Evolutionary conservation across 2,329 filamentous ascomycete species (phyloP), one percentile per base, ranked within the genome.

Genomic region (Colletotrichum spaethianum): DNA sequence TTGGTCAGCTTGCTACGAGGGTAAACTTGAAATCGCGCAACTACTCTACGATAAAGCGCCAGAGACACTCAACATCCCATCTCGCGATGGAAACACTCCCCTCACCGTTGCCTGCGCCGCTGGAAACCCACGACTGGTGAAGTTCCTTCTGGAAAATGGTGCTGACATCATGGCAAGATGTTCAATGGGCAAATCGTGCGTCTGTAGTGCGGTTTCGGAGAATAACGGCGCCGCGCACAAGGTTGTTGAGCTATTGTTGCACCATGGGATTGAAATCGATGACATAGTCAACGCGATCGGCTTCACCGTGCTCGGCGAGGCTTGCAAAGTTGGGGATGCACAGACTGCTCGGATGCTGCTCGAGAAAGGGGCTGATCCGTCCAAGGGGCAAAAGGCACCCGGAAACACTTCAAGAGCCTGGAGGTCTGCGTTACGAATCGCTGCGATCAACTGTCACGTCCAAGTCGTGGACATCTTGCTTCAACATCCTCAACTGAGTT

Each of bases 281-380:
- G 70, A 68, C n/a, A 60, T 67, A 9, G 67, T 75, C 28, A 63
- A 48, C n/a, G 56, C 67, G 7, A 31, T 42, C 8, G 75, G 75
- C 7, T 59, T 70, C 26, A 77, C 73, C 8, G 56, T 72, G 8
- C 73, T 78, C 3, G 74, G 73, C 12, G 57, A 69, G 57, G 76
- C 76, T 0, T 74, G 76, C 28, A 48, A 31, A 3, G 60, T 46
- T 18, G 71, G 75, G 23, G 61, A 73, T 20, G 46, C 68, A 7
- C 61, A 63, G 23, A 42, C 75, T 31, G 75, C 78, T 28, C 66
- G 67, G 33, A 75, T 74, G 67, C 56, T 78, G 33, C 73, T 77
- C 4, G 68, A 74, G 11, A 73, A 71, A 14, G 77, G 77, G 2
- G 76, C 74, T 9, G 72, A 78, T 64, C 76, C 75, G 18, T 26